phyloP scores from a whole-genome alignment of 345 rosid species.

The Hypericum perforatum region DNA sequence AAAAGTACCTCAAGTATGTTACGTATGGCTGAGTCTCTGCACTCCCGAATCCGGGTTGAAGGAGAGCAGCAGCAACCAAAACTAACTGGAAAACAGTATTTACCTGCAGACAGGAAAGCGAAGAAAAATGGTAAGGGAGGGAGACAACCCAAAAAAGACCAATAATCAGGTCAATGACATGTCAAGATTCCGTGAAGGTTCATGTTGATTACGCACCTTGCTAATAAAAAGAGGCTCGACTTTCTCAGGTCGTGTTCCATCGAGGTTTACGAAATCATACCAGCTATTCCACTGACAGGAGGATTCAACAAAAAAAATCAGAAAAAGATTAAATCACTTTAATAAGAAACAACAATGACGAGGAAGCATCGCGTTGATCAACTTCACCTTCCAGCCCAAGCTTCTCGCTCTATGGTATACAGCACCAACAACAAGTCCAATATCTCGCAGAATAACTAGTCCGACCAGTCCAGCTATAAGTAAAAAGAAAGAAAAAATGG shows the following conservation, averaged over 20 bases:
- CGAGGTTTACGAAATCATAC: slow-evolving; percentile 70
- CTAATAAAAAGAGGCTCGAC: slow-evolving; percentile 84
- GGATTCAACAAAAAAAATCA: slow-evolving; percentile 4
- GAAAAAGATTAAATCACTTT: background rate
- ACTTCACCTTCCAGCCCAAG: slow-evolving; percentile 66
- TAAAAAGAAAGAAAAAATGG: slow-evolving; percentile 2
- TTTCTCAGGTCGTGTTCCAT: slow-evolving; percentile 61
- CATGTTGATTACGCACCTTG: slow-evolving; percentile 39
- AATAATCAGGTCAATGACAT: background rate
- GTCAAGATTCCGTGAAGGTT: background rate
- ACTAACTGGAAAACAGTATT: slow-evolving; percentile 87
- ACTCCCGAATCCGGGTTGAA: slow-evolving; percentile 80
- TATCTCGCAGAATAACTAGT: slow-evolving; percentile 61
- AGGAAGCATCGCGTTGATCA: slow-evolving; percentile 3
- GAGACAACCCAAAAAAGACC: background rate
- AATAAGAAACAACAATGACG: background rate
- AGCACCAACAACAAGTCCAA: slow-evolving; percentile 70
- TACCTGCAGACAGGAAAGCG: slow-evolving; percentile 33
- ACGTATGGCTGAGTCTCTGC: slow-evolving; percentile 52
- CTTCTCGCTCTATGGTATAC: slow-evolving; percentile 59
- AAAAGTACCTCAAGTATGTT: slow-evolving; percentile 63
- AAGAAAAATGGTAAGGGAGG: background rate
- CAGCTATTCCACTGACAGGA: slow-evolving; percentile 59
- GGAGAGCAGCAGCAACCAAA: slow-evolving; percentile 81
- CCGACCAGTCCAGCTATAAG: slow-evolving; percentile 80